These are phyloP conservation scores for Penicillium sp. DNA, from an alignment of 2,329 filamentous ascomycete species.

Conservation along the genomic window DNA sequence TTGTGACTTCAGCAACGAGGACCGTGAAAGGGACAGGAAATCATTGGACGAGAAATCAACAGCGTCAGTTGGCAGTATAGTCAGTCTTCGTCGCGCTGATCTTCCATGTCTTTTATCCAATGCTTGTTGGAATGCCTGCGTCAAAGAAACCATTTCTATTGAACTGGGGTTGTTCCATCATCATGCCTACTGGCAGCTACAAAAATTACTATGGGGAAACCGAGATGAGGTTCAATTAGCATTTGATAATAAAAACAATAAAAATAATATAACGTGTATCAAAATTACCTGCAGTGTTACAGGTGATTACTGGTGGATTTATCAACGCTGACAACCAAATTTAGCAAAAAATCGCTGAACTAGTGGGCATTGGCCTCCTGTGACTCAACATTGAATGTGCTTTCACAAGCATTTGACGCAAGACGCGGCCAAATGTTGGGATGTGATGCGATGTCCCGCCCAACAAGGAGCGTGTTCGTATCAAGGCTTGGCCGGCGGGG, in stretches of 20 bases:
- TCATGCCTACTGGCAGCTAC: neutral
- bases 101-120: constrained; percentile 39
- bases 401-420: no score
- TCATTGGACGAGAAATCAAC: constrained; percentile 64
- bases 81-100: constrained; percentile 46
- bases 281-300: no score
- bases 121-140: constrained; percentile 26
- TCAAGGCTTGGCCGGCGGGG: no score
- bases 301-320: no score
- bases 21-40: constrained; percentile 55
- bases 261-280: no score
- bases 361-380: no score
- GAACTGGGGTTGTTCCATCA: neutral
- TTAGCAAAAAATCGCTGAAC: neutral
- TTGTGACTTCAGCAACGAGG: constrained; percentile 3
- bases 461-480: no score
- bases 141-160: constrained; percentile 19
- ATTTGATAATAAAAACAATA: neutral
- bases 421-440: neutral
- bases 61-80: constrained; percentile 39
- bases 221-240: neutral
- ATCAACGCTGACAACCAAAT: neutral
- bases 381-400: no score
- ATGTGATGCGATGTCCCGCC: neutral
- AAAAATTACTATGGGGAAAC: neutral